Conservation (phyloP, 2,329 filamentous ascomycete genomes). For the Fusarium napiforme region DNA sequence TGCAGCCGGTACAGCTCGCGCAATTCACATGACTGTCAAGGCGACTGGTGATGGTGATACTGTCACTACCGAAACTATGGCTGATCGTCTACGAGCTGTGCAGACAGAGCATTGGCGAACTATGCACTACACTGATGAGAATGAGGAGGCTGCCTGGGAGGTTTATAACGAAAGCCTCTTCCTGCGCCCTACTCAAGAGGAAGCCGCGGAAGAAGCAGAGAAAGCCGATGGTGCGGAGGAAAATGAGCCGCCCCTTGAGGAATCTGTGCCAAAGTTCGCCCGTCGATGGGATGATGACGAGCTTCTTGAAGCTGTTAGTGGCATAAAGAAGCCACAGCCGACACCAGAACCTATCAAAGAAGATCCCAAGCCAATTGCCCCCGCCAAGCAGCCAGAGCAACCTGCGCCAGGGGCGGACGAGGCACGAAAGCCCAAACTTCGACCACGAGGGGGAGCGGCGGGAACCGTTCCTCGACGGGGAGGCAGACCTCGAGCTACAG, state of each 20-base stretch:
- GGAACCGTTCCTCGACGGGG: conserved; percentile 44
- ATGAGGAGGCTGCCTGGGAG: conserved; percentile 78
- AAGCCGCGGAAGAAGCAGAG: conserved; percentile 21
- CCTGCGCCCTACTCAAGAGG: conserved; percentile 40
- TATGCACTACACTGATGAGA: conserved; percentile 84
- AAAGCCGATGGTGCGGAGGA: conserved; percentile 34
- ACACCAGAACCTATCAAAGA: conserved; percentile 45
- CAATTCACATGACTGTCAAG: conserved; percentile 90
- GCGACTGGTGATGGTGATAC: conserved; percentile 74
- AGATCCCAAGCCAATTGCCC: conserved; percentile 42
- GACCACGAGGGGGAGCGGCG: conserved; percentile 42
- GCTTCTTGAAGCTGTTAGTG: conserved; percentile 59
- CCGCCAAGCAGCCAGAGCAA: conserved; percentile 28
- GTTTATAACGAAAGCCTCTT: conserved; percentile 79
- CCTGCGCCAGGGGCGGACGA: conserved; percentile 38
- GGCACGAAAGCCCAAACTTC: conserved; percentile 43
- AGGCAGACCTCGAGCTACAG: conserved; percentile 41
- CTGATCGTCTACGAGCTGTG: conserved; percentile 78
- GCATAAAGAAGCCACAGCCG: conserved; percentile 53
- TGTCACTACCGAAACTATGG: conserved; percentile 76
- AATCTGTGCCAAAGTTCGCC: conserved; percentile 53
- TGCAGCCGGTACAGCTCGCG: conserved; percentile 68
- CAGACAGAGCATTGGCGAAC: conserved; percentile 85
- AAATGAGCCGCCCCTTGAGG: conserved; percentile 45
- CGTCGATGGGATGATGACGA: conserved; percentile 58